phyloP scores from a whole-genome alignment of 164 flowering plant species.

The Piper longum region DNA sequence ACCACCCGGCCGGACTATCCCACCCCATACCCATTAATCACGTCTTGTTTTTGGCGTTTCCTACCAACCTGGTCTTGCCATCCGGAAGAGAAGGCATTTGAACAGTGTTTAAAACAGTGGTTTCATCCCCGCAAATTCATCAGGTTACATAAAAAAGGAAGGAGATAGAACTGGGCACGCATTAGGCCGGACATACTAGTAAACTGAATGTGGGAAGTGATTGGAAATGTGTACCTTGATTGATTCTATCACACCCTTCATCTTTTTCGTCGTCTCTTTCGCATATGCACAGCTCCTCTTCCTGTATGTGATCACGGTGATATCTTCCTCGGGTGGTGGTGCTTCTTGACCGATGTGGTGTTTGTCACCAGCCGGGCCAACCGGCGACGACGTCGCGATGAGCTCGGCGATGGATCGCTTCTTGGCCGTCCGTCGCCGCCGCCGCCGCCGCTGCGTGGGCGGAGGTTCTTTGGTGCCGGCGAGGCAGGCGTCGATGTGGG shows the following conservation, averaged over 20 bases:
- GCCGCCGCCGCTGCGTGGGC: conserved; percentile 1
- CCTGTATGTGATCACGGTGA: neutral
- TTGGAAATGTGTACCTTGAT: conserved; percentile 4
- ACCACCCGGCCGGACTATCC: too few relatives aligned
- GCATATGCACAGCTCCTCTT: neutral
- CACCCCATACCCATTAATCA: too few relatives aligned
- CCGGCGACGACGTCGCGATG: conserved; percentile 41
- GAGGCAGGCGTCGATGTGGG: conserved; percentile 23
- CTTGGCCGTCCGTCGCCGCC: conserved; percentile 23
- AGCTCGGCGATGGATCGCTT: conserved; percentile 58
- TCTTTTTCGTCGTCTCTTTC: conserved; percentile 2
- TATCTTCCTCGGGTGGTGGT: conserved; percentile 2
- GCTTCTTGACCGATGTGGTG: conserved; percentile 5
- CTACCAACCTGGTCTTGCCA: too few relatives aligned
- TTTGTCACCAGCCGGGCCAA: conserved; percentile 8
- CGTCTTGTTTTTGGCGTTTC: too few relatives aligned
- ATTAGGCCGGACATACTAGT: neutral
- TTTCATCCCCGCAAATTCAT: neutral
- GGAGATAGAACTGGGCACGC: neutral
- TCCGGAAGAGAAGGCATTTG: too few relatives aligned
- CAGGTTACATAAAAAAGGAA: neutral
- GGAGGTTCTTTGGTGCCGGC: conserved; percentile 13
- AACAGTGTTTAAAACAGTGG: too few relatives aligned
- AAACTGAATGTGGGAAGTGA: neutral
- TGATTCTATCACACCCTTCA: neutral